phyloP scores from a whole-genome alignment of 371 early-diverging fungal genomes.

The Syncephalastrum sp. region DNA sequence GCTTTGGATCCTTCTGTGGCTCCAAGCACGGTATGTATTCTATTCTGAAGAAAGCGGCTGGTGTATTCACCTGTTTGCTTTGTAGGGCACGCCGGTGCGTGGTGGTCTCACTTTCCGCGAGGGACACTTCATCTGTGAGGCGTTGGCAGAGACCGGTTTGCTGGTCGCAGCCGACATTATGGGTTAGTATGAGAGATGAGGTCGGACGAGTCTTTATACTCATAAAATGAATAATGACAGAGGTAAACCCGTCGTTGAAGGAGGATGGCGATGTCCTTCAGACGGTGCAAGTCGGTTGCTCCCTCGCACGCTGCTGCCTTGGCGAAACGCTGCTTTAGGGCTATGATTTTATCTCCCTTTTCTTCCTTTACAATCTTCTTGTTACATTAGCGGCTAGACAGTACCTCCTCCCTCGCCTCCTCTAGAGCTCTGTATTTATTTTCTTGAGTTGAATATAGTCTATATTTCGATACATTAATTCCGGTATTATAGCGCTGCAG shows the following conservation, averaged over 20 bases:
- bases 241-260: conserved; percentile 88
- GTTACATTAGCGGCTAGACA: too few relatives aligned
- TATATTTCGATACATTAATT: too few relatives aligned
- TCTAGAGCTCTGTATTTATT: too few relatives aligned
- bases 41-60: background rate
- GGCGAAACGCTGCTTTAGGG: conserved; percentile 71
- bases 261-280: conserved; percentile 72
- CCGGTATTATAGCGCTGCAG: too few relatives aligned
- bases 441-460: too few relatives aligned
- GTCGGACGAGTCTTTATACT: background rate
- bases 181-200: conserved; percentile 28
- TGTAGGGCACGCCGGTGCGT: conserved; percentile 88
- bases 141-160: conserved; percentile 83
- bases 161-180: conserved; percentile 93
- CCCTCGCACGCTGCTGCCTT: conserved; percentile 77
- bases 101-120: conserved; percentile 93
- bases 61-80: background rate
- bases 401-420: too few relatives aligned
- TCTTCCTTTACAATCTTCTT: too few relatives aligned
- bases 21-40: conserved; percentile 80
- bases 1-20: conserved; percentile 94
- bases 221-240: conserved; percentile 21
- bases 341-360: background rate
- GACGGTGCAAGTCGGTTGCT: conserved; percentile 88
- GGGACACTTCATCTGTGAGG: conserved; percentile 91